Evolutionary conservation across 2,329 filamentous ascomycete genomes (phyloP).

Genomic region (Alternaria infectoria): DNA sequence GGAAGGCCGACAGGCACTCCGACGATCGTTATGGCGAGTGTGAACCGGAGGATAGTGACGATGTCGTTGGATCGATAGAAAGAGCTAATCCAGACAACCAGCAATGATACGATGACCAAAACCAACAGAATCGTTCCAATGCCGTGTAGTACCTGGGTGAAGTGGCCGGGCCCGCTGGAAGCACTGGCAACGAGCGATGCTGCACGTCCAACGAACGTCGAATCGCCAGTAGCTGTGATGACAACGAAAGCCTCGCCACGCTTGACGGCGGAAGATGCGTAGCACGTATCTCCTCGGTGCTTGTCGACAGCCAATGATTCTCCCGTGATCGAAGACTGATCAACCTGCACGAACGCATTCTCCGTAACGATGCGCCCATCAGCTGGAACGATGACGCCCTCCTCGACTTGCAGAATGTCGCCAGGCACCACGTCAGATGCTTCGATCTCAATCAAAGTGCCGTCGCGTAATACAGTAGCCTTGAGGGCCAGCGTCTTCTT

Average conservation of each 20-base stretch:
- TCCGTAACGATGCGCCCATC: slow-evolving; percentile 87
- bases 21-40: slow-evolving; percentile 86
- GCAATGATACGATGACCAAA: slow-evolving; percentile 78
- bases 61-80: slow-evolving; percentile 89
- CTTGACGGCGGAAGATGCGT: slow-evolving; percentile 87
- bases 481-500: slow-evolving; percentile 91
- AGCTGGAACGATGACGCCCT: slow-evolving; percentile 89
- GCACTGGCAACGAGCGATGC: slow-evolving; percentile 84
- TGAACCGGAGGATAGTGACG: slow-evolving; percentile 80
- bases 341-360: slow-evolving; percentile 84
- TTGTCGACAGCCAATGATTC: slow-evolving; percentile 93
- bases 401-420: slow-evolving; percentile 88
- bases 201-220: slow-evolving; percentile 87
- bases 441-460: slow-evolving; percentile 77
- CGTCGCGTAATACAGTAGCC: slow-evolving; percentile 85
- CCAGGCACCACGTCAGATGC: slow-evolving; percentile 85
- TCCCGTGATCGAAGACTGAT: slow-evolving; percentile 90
- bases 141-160: slow-evolving; percentile 87
- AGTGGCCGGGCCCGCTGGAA: slow-evolving; percentile 77
- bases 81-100: slow-evolving; percentile 83
- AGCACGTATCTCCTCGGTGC: slow-evolving; percentile 80
- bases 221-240: slow-evolving; percentile 83
- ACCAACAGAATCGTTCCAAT: slow-evolving; percentile 83
- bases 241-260: slow-evolving; percentile 86
- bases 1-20: slow-evolving; percentile 93